Percentiles rank a stretch among this genome's conserved stretches.
Evolutionary conservation across 176 grass and related monocot species (phyloP).

Genomic region (Puya raimondii): DNA sequence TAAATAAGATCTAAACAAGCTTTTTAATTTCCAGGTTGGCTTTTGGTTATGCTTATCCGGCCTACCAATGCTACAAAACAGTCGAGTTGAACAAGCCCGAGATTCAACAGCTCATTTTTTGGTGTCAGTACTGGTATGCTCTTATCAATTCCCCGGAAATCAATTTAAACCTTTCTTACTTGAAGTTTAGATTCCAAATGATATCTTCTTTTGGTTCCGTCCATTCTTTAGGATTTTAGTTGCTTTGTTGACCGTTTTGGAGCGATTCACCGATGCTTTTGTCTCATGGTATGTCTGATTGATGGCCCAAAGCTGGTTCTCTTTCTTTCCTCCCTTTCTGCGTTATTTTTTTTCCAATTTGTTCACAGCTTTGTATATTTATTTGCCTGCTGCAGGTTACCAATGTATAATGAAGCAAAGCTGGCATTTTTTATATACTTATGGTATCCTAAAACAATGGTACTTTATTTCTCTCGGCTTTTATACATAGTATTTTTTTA

Average conservation of each 20-base stretch:
- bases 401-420: constrained; percentile 26
- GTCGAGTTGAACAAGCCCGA: constrained; percentile 14
- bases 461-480: neutral
- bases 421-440: constrained; percentile 22
- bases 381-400: constrained; percentile 12
- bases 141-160: neutral
- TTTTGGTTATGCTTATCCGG: constrained; percentile 6
- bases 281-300: constrained; percentile 18
- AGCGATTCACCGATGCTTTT: constrained; percentile 19
- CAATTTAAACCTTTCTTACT: neutral
- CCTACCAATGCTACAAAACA: constrained; percentile 8
- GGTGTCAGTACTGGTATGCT: constrained; percentile 12
- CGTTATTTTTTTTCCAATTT: neutral
- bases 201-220: too few species aligned
- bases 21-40: neutral
- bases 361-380: neutral
- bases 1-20: neutral
- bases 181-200: too few species aligned
- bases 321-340: neutral
- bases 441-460: constrained; percentile 25
- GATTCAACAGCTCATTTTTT: constrained; percentile 9
- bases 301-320: neutral
- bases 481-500: neutral
- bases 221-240: constrained; percentile 22
- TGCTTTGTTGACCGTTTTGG: constrained; percentile 15